Percentiles rank a stretch among this genome's conserved stretches.
These are phyloP conservation scores for Polyplosphaeria fusca DNA, from an alignment of 495 filamentous ascomycete species.

Conservation along the genomic window DNA sequence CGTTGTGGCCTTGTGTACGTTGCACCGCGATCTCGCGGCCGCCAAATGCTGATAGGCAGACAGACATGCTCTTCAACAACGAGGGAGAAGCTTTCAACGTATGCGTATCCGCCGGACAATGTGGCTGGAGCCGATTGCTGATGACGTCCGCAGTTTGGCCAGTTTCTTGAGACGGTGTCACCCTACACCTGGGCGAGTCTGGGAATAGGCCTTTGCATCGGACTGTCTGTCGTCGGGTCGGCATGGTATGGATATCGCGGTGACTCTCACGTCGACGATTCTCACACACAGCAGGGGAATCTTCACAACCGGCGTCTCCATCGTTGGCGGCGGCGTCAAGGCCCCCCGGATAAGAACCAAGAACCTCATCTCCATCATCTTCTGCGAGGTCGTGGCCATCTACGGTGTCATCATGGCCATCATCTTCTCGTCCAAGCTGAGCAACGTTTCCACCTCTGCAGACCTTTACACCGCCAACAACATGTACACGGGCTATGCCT, in stretches of 20 bases:
- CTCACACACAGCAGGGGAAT: conserved; percentile 70
- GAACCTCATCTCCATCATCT: conserved; percentile 99
- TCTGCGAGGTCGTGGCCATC: conserved; percentile 99
- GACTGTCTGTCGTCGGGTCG: conserved; percentile 90
- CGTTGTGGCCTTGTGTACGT: conserved; percentile 86
- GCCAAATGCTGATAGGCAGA: conserved; percentile 39
- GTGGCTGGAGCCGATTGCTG: conserved; percentile 1
- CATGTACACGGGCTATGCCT: conserved; percentile 92
- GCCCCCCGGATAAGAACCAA: conserved; percentile 97
- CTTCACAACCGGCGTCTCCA: conserved; percentile 97
- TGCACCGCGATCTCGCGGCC: conserved; percentile 11
- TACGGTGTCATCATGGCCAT: conserved; percentile 99
- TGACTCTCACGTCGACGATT: background rate
- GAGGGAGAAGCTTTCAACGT: conserved; percentile 97
- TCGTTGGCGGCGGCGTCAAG: conserved; percentile 92
- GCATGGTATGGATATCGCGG: conserved; percentile 73
- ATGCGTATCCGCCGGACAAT: conserved; percentile 42
- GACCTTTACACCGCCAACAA: conserved; percentile 61
- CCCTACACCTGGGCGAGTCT: conserved; percentile 90
- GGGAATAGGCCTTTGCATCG: conserved; percentile 92
- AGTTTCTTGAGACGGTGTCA: conserved; percentile 89
- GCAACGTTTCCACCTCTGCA: conserved; percentile 47
- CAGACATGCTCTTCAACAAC: conserved; percentile 97
- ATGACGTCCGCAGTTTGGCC: conserved; percentile 64
- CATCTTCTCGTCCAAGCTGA: conserved; percentile 86